phyloP scores from a whole-genome alignment of 139 green algal species.

The Tetratostichococcus sp. region DNA sequence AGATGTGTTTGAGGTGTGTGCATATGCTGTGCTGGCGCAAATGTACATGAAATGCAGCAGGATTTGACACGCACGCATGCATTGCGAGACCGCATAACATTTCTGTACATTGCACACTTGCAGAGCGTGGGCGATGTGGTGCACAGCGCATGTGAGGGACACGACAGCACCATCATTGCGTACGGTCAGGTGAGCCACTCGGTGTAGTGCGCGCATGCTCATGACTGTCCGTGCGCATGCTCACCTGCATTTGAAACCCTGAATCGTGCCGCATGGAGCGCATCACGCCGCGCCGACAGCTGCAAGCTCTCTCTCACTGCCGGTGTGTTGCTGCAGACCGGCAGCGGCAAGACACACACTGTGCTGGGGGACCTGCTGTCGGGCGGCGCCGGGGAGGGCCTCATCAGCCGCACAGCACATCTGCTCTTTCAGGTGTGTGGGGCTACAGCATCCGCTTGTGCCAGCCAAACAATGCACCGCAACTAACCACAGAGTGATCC shows the following conservation, averaged over 20 bases:
- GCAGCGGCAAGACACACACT: slow-evolving; percentile 73
- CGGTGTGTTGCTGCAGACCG: slow-evolving; percentile 52
- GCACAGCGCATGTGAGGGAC: slow-evolving; percentile 36
- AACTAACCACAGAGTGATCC: too few relatives aligned
- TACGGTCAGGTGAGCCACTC: slow-evolving; percentile 58
- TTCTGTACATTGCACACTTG: neutral
- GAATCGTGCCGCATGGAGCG: too few relatives aligned
- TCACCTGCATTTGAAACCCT: too few relatives aligned
- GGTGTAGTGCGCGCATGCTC: too few relatives aligned
- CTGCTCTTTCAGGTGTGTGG: neutral
- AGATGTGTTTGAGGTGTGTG: slow-evolving; percentile 6
- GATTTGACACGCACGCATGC: too few relatives aligned
- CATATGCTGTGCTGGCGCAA: neutral
- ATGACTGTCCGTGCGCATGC: too few relatives aligned
- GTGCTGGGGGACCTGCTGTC: slow-evolving; percentile 50
- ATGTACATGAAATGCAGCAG: neutral
- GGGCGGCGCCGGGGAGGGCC: neutral
- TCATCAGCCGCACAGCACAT: neutral
- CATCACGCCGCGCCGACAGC: too few relatives aligned
- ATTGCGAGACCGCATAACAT: too few relatives aligned
- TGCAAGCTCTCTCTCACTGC: too few relatives aligned
- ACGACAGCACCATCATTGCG: slow-evolving; percentile 57
- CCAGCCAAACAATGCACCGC: too few relatives aligned
- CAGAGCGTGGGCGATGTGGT: slow-evolving; percentile 25
- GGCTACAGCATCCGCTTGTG: neutral